Evolutionary conservation across 1,284 basidiomycete species (phyloP).

Genomic region (Phellopilus nigrolimitatus): DNA sequence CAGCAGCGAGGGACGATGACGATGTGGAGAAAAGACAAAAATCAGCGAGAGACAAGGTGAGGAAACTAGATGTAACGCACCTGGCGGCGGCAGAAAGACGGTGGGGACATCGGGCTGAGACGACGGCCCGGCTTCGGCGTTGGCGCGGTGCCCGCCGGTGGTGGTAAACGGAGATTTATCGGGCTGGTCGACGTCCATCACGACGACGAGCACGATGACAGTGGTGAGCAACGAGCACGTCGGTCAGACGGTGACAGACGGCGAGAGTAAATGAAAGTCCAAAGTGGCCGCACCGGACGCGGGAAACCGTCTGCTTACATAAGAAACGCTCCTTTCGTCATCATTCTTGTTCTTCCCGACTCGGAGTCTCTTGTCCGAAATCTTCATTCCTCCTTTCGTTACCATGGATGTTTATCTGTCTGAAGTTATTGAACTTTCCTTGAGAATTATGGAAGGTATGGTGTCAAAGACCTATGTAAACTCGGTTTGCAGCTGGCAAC

Average conservation of each 20-base stretch:
- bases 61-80: constrained; percentile 26
- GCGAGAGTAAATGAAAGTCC: background rate
- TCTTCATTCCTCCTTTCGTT: too few relatives aligned
- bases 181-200: constrained; percentile 12
- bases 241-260: background rate
- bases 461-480: too few relatives aligned
- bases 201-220: background rate
- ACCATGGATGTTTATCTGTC: too few relatives aligned
- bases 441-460: too few relatives aligned
- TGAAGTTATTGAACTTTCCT: too few relatives aligned
- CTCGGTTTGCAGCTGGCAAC: too few relatives aligned
- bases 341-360: too few relatives aligned
- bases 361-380: too few relatives aligned
- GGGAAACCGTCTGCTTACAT: background rate
- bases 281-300: background rate
- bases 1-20: constrained; percentile 3
- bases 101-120: constrained; percentile 25
- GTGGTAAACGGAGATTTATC: background rate
- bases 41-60: background rate
- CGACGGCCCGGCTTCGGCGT: constrained; percentile 30
- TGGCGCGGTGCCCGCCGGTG: constrained; percentile 18
- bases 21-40: constrained; percentile 22
- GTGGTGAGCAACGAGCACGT: background rate
- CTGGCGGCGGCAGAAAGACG: constrained; percentile 41
- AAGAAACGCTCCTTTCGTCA: background rate